Percentiles rank a stretch among this genome's conserved stretches.
Conservation (phyloP, 306 rosid genomes). For the Lagenaria siceraria region DNA sequence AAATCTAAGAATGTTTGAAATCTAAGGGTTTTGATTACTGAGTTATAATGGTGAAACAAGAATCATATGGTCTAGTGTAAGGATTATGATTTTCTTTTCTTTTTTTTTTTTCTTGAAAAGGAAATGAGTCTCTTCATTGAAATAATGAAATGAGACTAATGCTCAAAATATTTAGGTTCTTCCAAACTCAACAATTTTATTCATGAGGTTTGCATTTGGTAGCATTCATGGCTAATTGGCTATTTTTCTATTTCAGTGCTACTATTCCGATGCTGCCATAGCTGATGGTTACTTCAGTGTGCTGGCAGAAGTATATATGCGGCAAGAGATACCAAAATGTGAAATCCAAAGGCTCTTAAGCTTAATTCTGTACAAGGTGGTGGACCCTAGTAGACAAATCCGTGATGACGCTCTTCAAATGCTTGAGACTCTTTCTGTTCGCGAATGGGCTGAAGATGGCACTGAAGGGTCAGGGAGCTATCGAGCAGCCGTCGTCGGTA, state of each 20-base stretch:
- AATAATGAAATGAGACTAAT: no score
- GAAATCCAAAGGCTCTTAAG: conserved; percentile 94
- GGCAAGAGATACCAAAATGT: conserved; percentile 98
- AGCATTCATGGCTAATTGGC: conserved; percentile 1
- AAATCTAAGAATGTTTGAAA: background rate
- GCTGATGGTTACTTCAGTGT: conserved; percentile 99
- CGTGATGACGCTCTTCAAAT: conserved; percentile 99
- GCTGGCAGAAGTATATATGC: conserved; percentile 98
- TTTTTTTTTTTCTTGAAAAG: no score
- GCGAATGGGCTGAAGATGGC: conserved; percentile 99
- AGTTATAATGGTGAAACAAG: background rate
- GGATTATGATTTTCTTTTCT: background rate
- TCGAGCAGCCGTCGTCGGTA: conserved; percentile 99
- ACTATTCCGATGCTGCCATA: conserved; percentile 90
- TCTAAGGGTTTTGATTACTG: background rate
- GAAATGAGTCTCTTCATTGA: no score
- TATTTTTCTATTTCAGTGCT: conserved; percentile 50
- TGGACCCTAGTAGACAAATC: conserved; percentile 95
- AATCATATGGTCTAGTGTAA: background rate
- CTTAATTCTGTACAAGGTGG: conserved; percentile 96
- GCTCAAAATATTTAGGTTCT: no score
- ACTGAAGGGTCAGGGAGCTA: conserved; percentile 89
- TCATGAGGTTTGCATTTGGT: no score
- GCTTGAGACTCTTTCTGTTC: conserved; percentile 98
- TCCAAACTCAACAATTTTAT: no score